Evolutionary conservation across 306 rosid genomes (phyloP), one percentile per base, ranked within the genome.

Genomic region (Acmispon strigosus): DNA sequence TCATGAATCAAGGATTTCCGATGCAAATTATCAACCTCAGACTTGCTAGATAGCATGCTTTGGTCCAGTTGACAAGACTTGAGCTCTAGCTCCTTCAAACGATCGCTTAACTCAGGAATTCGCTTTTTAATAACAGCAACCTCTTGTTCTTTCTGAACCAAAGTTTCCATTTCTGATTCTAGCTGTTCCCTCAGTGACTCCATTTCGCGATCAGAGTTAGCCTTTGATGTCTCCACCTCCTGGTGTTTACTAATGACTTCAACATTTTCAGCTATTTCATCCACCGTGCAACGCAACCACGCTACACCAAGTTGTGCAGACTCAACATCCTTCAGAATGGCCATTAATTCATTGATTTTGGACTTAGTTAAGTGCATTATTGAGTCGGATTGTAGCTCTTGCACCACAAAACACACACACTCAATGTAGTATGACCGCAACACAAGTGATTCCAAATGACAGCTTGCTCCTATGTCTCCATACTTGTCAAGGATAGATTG

Each of bases 291-390:
- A 4, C 82, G 86, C 63, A 93, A 73, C 98, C 98, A 93, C 17
- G 82, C 77, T 0, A 93, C 86, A 13, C 82, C 51, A 45, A 93
- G 76, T 39, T 89, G 77, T 42, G 91, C 79, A 65, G 89, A 79
- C 76, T 93, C 97, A 2, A 84, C 92, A 77, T 93, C 98, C 81
- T 90, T 93, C n/a, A 93, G 81, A 74, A 93, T 90, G 4, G 91
- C 90, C 47, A 19, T 45, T 58, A 93, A 74, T 62, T 93, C 93
- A 78, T 75, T 84, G 64, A 88, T 63, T 83, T 85, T 93, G 56
- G 90, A 51, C 56, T 81, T 80, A 11, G 82, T 84, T n/a, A 90
- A 73, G 24, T 82, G 83, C 60, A 45, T 73, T 22, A 66, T 20
- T 1, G 87, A 73, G 8, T 77, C 73, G 56, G 79, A 75, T 24